Conservation (phyloP, 192 early-diverging fungal species). For the Coemansia sp. region DNA sequence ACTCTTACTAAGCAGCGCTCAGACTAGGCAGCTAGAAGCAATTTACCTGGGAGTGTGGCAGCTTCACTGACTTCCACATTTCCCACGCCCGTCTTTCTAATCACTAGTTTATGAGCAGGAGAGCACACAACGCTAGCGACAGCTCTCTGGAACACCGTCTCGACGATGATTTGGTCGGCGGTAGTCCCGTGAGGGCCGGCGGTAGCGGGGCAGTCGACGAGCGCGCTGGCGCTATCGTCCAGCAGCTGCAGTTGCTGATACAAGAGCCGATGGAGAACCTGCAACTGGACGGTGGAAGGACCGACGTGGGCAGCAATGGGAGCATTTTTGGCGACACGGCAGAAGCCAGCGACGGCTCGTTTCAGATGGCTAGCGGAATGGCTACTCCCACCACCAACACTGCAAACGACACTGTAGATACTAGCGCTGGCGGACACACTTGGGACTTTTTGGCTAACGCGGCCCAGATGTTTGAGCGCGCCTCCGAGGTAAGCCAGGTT, state of each 20-base stretch:
- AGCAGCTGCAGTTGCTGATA: slow-evolving; percentile 39
- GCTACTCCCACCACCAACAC: background rate
- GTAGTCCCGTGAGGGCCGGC: background rate
- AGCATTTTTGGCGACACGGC: slow-evolving; percentile 1
- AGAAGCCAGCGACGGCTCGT: background rate
- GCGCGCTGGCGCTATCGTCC: slow-evolving; percentile 18
- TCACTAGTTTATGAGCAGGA: slow-evolving; percentile 14
- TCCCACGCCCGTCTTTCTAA: background rate
- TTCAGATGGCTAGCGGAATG: slow-evolving; percentile 4
- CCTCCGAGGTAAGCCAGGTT: slow-evolving; percentile 21
- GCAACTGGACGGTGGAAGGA: background rate
- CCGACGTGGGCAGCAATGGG: slow-evolving; percentile 1
- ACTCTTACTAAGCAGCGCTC: background rate
- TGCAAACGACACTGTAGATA: background rate
- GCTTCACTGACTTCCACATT: background rate
- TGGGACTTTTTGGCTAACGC: slow-evolving; percentile 46
- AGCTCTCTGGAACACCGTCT: slow-evolving; percentile 1
- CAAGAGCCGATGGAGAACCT: slow-evolving; percentile 6
- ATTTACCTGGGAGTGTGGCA: background rate
- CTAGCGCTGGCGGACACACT: slow-evolving; percentile 9
- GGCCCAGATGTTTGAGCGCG: slow-evolving; percentile 43
- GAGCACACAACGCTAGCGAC: background rate
- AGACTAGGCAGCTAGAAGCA: background rate
- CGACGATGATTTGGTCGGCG: background rate
- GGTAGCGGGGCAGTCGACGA: slow-evolving; percentile 4